Conservation (phyloP, 2,329 filamentous ascomycete genomes). For the Verticillium nonalfalfae region DNA sequence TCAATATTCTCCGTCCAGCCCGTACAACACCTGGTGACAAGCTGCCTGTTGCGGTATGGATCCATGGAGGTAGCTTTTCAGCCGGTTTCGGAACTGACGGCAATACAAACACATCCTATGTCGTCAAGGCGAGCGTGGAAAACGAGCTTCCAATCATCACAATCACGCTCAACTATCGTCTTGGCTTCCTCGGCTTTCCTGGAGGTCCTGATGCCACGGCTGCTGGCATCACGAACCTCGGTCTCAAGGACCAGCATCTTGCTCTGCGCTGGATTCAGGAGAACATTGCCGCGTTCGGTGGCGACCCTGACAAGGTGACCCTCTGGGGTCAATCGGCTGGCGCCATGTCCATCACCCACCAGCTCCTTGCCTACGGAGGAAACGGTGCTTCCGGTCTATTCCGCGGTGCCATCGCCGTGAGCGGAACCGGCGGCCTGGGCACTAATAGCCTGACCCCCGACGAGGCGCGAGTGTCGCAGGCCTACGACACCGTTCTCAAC, state of each 20-base stretch:
- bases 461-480: not conserved
- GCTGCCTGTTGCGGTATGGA: slow-evolving; percentile 53
- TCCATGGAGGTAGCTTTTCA: slow-evolving; percentile 34
- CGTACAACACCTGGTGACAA: slow-evolving; percentile 28
- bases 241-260: slow-evolving; percentile 44
- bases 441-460: not conserved
- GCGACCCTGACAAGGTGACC: slow-evolving; percentile 41
- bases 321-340: slow-evolving; percentile 43
- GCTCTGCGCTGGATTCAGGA: slow-evolving; percentile 47
- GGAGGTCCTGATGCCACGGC: slow-evolving; percentile 25
- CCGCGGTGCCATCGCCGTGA: slow-evolving; percentile 2
- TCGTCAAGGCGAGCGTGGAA: slow-evolving; percentile 39
- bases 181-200: slow-evolving; percentile 55
- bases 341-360: slow-evolving; percentile 3
- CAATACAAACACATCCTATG: slow-evolving; percentile 54
- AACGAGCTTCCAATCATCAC: slow-evolving; percentile 40
- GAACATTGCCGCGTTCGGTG: slow-evolving; percentile 47
- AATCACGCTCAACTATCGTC: slow-evolving; percentile 41
- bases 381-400: not conserved
- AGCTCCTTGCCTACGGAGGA: slow-evolving; percentile 5
- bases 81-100: slow-evolving; percentile 26
- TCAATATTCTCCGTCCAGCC: slow-evolving; percentile 53
- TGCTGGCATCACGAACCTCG: slow-evolving; percentile 48
- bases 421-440: slow-evolving; percentile 2
- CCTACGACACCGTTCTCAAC: slow-evolving; percentile 1